A percentile compares a stretch with the other conserved stretches of the same genome.
Conservation (phyloP, 2,329 filamentous ascomycete genomes). For the Alternaria incomplexa region DNA sequence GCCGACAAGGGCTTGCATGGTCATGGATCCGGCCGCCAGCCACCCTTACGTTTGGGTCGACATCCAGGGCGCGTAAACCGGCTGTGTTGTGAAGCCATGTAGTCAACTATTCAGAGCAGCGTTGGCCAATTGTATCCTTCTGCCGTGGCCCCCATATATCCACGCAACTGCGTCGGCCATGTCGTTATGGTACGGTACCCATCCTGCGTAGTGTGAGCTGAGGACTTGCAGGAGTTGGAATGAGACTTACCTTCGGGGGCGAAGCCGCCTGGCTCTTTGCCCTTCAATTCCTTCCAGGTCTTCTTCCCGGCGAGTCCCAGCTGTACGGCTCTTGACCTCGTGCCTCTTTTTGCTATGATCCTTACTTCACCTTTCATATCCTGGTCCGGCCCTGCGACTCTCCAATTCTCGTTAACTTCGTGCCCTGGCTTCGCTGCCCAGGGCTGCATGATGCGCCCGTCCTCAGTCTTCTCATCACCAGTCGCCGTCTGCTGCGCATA, state of each 20-base stretch:
- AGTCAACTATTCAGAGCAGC: conserved; percentile 29
- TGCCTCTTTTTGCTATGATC: conserved; percentile 40
- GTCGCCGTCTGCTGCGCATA: conserved; percentile 17
- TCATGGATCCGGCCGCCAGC: background rate
- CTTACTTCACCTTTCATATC: conserved; percentile 40
- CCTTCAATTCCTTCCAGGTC: conserved; percentile 42
- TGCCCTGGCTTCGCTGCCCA: conserved; percentile 42
- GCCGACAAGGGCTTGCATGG: background rate
- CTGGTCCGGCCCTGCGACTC: conserved; percentile 36
- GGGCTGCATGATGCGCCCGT: conserved; percentile 27
- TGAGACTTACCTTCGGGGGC: conserved; percentile 31
- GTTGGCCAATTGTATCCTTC: conserved; percentile 40
- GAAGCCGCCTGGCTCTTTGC: conserved; percentile 30
- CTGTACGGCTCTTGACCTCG: conserved; percentile 31
- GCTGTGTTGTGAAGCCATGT: conserved; percentile 11
- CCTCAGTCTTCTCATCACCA: conserved; percentile 21
- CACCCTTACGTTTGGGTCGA: conserved; percentile 1
- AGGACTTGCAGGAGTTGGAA: background rate
- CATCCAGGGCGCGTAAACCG: conserved; percentile 7
- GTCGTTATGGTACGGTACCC: conserved; percentile 43
- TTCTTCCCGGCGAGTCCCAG: conserved; percentile 33
- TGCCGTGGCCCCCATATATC: conserved; percentile 44
- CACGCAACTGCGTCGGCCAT: conserved; percentile 46
- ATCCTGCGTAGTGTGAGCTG: conserved; percentile 28
- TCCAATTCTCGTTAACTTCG: conserved; percentile 35